Conservation (phyloP, 1,284 basidiomycete genomes). For the Leccinum subrobustum region DNA sequence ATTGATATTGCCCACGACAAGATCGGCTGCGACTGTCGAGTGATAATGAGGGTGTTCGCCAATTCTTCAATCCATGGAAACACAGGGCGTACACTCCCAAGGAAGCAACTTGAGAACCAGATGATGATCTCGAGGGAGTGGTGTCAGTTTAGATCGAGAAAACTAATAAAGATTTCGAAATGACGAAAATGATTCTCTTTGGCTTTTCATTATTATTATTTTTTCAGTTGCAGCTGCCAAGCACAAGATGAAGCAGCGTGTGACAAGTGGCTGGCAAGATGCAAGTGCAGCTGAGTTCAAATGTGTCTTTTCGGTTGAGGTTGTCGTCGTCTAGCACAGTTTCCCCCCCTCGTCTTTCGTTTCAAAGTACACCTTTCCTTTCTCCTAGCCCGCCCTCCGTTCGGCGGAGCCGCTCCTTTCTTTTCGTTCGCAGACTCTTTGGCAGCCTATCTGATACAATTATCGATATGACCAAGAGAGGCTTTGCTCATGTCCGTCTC, state of each 20-base stretch:
- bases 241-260: not conserved
- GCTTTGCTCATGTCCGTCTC: constrained; percentile 29
- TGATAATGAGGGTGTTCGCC: not conserved
- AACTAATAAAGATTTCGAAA: no score
- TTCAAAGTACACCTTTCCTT: constrained; percentile 21
- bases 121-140: no score
- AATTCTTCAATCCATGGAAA: no score
- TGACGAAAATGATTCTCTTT: constrained; percentile 32
- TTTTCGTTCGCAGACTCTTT: constrained; percentile 4
- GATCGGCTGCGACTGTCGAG: constrained; percentile 24
- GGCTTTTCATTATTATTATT: not conserved
- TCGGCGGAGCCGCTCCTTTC: constrained; percentile 30
- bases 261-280: constrained; percentile 10
- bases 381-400: constrained; percentile 18
- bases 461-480: constrained; percentile 32
- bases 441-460: not conserved
- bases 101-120: constrained; percentile 47
- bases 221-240: constrained; percentile 11
- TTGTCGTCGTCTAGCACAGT: constrained; percentile 7
- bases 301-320: constrained; percentile 7
- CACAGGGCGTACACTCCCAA: constrained; percentile 46
- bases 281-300: constrained; percentile 27
- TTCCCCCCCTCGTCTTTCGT: constrained; percentile 7
- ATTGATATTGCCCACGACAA: constrained; percentile 33
- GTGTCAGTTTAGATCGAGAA: no score